These are phyloP conservation scores for Apiospora pterosperma DNA, from an alignment of 2,329 filamentous ascomycete species.

Conservation along the genomic window DNA sequence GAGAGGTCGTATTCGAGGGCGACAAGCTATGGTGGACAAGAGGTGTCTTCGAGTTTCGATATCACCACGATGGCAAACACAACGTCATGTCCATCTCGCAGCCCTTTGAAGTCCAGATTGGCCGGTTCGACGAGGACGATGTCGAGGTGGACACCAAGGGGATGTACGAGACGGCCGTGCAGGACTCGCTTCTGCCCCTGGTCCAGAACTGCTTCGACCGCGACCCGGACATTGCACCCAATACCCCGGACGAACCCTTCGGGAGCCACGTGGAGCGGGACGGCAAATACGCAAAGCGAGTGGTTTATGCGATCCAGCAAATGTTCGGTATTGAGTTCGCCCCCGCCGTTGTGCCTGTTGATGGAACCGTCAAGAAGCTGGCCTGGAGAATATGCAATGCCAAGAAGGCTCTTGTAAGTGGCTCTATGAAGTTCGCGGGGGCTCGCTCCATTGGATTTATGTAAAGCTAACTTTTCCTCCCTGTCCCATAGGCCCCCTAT, in stretches of 20 bases:
- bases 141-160: slow-evolving; percentile 57
- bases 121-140: slow-evolving; percentile 75
- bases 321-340: slow-evolving; percentile 98
- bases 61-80: slow-evolving; percentile 91
- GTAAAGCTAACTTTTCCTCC: slow-evolving; percentile 13
- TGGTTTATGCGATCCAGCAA: slow-evolving; percentile 91
- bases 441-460: neutral
- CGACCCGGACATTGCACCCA: slow-evolving; percentile 85
- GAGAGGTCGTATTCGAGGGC: slow-evolving; percentile 83
- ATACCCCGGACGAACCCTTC: slow-evolving; percentile 74
- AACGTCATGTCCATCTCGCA: slow-evolving; percentile 91
- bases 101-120: slow-evolving; percentile 86
- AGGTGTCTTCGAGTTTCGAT: slow-evolving; percentile 94
- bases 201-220: slow-evolving; percentile 91
- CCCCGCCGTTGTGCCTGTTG: slow-evolving; percentile 84
- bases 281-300: slow-evolving; percentile 81
- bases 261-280: slow-evolving; percentile 82
- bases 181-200: slow-evolving; percentile 74
- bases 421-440: neutral
- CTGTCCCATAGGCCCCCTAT: slow-evolving; percentile 57
- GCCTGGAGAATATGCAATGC: slow-evolving; percentile 95
- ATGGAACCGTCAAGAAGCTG: slow-evolving; percentile 85
- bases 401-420: slow-evolving; percentile 83
- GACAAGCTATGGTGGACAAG: slow-evolving; percentile 98
- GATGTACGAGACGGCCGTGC: slow-evolving; percentile 66